A percentile compares a stretch with the other conserved stretches of the same genome.
Evolutionary conservation across 495 filamentous ascomycete genomes (phyloP).

Genomic region (Aspergillus sclerotioniger): DNA sequence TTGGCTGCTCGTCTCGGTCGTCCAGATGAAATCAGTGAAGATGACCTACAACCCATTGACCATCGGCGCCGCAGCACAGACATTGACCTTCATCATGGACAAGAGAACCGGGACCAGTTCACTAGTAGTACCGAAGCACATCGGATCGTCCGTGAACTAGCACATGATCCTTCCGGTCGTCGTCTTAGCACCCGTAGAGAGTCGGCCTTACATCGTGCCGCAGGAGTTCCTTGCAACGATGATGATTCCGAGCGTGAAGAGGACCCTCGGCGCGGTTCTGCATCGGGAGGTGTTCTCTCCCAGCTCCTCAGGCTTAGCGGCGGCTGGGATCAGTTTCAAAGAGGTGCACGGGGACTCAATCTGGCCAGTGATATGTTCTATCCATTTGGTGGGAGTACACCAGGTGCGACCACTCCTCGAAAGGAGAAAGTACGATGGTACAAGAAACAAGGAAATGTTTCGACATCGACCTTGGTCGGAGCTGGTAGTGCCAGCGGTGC

Average conservation of each 20-base stretch:
- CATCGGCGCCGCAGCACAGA: constrained; percentile 1
- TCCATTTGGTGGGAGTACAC: constrained; percentile 4
- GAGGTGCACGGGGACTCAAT: background rate
- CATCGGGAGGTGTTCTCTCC: constrained; percentile 33
- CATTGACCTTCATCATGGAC: background rate
- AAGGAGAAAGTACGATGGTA: constrained; percentile 37
- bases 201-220: background rate
- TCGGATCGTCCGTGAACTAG: constrained; percentile 23
- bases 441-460: constrained; percentile 29
- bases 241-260: background rate
- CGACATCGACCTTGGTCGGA: constrained; percentile 28
- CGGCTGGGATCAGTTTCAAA: constrained; percentile 5
- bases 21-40: constrained; percentile 3
- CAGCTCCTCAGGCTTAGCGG: constrained; percentile 34
- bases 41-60: constrained; percentile 4
- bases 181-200: background rate
- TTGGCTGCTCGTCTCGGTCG: constrained; percentile 12
- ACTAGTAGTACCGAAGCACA: constrained; percentile 20
- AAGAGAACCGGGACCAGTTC: background rate
- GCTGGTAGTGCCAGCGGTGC: constrained; percentile 25
- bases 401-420: constrained; percentile 21
- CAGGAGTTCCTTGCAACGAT: background rate
- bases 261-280: constrained; percentile 16
- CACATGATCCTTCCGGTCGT: constrained; percentile 7
- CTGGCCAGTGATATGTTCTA: background rate